phyloP scores from a whole-genome alignment of 495 filamentous ascomycete species.

The Lophium mytilinum region DNA sequence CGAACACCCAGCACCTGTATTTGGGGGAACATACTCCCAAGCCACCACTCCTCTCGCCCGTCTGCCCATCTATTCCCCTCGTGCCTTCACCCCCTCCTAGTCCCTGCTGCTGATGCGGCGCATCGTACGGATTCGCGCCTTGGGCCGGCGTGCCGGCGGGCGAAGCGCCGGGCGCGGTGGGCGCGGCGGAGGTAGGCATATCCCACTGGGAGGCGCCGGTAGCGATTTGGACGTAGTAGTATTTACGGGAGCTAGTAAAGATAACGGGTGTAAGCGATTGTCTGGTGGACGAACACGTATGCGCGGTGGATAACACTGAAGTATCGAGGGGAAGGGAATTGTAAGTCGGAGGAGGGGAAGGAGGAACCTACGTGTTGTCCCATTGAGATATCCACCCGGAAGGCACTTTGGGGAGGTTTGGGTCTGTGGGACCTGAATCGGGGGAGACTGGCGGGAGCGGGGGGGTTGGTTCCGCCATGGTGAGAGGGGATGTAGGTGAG shows the following conservation, averaged over 20 bases:
- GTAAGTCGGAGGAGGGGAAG: neutral
- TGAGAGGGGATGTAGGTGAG: neutral
- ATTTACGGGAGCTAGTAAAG: slow-evolving; percentile 22
- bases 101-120: slow-evolving; percentile 8
- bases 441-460: slow-evolving; percentile 19
- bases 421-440: slow-evolving; percentile 23
- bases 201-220: slow-evolving; percentile 38
- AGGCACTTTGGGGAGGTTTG: slow-evolving; percentile 18
- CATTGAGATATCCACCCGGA: slow-evolving; percentile 29
- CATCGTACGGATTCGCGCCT: slow-evolving; percentile 25
- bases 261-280: neutral
- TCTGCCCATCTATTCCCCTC: slow-evolving; percentile 29
- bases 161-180: slow-evolving; percentile 20
- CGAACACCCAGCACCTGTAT: neutral
- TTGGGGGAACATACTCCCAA: slow-evolving; percentile 27
- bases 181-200: slow-evolving; percentile 31
- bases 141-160: slow-evolving; percentile 29
- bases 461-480: slow-evolving; percentile 22
- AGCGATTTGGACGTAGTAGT: slow-evolving; percentile 36
- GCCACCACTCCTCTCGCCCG: slow-evolving; percentile 27
- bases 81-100: slow-evolving; percentile 20
- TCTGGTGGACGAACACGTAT: neutral
- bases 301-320: neutral
- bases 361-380: slow-evolving; percentile 18
- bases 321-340: neutral